Conservation (phyloP, 169 alveolate genomes). For the Blepharisma undulans region DNA sequence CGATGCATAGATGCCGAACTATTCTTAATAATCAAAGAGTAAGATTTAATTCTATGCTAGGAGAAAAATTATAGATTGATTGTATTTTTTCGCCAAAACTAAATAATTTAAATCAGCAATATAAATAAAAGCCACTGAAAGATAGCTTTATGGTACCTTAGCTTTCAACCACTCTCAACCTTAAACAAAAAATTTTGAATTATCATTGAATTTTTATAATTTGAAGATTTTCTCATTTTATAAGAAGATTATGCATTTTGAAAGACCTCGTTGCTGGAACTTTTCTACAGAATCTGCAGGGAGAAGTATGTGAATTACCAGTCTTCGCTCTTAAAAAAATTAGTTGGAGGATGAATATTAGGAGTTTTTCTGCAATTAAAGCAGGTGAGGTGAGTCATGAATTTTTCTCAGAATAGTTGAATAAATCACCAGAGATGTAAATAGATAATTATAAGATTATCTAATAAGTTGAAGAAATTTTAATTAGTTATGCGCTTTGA, state of each 20-base stretch:
- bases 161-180: neutral
- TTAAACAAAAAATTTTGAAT: neutral
- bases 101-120: too few relatives aligned
- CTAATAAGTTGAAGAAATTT: conserved; percentile 9
- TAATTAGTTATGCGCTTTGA: too few relatives aligned
- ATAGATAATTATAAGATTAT: neutral
- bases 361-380: neutral
- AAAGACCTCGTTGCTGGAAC: neutral
- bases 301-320: neutral
- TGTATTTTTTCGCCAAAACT: too few relatives aligned
- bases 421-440: neutral
- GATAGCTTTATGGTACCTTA: neutral
- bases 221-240: neutral
- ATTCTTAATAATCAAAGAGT: too few relatives aligned
- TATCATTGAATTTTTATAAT: neutral
- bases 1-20: too few relatives aligned
- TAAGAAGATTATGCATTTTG: neutral
- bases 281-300: neutral
- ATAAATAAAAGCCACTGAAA: neutral
- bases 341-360: neutral
- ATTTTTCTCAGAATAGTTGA: neutral
- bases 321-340: neutral
- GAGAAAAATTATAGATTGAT: too few relatives aligned
- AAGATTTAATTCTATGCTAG: too few relatives aligned
- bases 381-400: neutral